Evolutionary conservation across 805 yeast genomes (phyloP).

Genomic region (Tetrapisispora nanseiensis): DNA sequence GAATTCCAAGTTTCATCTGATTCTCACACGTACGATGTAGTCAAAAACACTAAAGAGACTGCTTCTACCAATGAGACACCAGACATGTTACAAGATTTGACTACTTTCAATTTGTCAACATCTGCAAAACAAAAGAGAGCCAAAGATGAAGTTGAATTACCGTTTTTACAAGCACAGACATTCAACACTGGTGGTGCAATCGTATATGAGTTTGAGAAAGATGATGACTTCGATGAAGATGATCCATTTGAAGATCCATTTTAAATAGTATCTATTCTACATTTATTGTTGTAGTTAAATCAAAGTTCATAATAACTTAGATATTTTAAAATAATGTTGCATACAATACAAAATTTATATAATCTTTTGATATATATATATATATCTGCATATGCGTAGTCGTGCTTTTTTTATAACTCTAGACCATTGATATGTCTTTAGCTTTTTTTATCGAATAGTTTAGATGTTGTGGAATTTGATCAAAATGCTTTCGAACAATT

Average conservation of each 20-base stretch:
- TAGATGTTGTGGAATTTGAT: not conserved
- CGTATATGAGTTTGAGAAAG: constrained; percentile 90
- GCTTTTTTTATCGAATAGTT: not conserved
- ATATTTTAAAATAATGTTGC: not conserved
- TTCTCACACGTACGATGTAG: constrained; percentile 34
- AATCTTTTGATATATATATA: too few relatives aligned
- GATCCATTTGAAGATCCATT: constrained; percentile 97
- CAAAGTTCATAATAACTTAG: not conserved
- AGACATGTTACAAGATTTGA: constrained; percentile 54
- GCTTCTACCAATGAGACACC: constrained; percentile 35
- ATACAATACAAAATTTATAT: too few relatives aligned
- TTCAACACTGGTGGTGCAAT: constrained; percentile 81
- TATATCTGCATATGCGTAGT: too few relatives aligned
- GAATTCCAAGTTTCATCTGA: constrained; percentile 42
- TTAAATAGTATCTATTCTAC: constrained; percentile 38
- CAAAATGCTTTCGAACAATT: not conserved
- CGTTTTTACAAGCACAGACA: constrained; percentile 81
- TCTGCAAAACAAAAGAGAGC: constrained; percentile 68
- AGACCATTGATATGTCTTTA: not conserved
- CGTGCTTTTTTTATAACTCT: too few relatives aligned
- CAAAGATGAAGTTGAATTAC: constrained; percentile 77
- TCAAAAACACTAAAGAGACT: constrained; percentile 16
- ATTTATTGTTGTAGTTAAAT: not conserved
- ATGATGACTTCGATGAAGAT: constrained; percentile 96
- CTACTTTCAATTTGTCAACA: constrained; percentile 80